Conservation (phyloP, 257 asterid genomes). For the Capsicum baccatum region DNA sequence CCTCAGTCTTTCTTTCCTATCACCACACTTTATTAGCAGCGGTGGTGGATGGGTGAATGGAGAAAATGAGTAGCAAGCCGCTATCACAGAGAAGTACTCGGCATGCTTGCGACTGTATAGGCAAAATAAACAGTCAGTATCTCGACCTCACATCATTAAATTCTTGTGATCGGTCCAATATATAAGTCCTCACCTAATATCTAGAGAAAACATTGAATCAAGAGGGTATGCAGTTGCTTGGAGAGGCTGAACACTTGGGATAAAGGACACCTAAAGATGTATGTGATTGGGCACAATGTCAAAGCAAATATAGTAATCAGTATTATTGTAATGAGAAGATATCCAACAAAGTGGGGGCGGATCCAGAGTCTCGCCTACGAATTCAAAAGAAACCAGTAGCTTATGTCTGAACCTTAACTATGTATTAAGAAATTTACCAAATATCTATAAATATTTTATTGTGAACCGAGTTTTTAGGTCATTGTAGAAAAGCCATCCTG, state of each 20-base stretch:
- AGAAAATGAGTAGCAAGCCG: constrained; percentile 83
- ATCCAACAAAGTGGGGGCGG: too few species aligned
- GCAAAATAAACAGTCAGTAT: constrained; percentile 21
- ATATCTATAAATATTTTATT: too few species aligned
- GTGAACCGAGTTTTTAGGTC: too few species aligned
- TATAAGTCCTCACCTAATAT: constrained; percentile 65
- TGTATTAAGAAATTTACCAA: too few species aligned
- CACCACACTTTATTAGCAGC: constrained; percentile 66
- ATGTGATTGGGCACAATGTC: background rate
- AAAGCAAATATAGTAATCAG: background rate
- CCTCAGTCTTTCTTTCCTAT: constrained; percentile 69
- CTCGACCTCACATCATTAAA: background rate
- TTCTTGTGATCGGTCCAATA: background rate
- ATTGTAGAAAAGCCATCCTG: too few species aligned
- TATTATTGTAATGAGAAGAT: too few species aligned
- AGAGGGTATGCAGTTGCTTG: constrained; percentile 98
- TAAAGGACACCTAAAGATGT: constrained; percentile 67
- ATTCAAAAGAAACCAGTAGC: too few species aligned
- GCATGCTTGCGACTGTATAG: constrained; percentile 80
- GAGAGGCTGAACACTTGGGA: constrained; percentile 96
- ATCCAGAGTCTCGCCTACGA: too few species aligned
- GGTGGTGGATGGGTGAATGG: constrained; percentile 85
- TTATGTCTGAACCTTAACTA: too few species aligned
- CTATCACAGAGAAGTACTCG: constrained; percentile 84
- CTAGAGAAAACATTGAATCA: constrained; percentile 89